Evolutionary conservation across 202 grass and related monocot species (phyloP).

Genomic region (Zoysia matrella): DNA sequence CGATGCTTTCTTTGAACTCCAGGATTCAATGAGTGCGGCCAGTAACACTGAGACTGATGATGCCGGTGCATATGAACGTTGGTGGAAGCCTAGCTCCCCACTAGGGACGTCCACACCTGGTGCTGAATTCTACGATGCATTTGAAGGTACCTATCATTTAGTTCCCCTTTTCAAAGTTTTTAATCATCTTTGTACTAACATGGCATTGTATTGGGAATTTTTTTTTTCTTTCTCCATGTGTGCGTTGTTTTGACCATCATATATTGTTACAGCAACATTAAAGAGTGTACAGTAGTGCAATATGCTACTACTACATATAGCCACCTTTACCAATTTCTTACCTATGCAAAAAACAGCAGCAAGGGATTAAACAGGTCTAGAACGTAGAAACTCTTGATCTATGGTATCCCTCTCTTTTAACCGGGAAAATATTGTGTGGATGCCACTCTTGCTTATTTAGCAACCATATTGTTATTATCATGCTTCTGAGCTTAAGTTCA

Average conservation of each 20-base stretch:
- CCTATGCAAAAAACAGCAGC: neutral
- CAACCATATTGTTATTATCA: neutral
- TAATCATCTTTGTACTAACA: neutral
- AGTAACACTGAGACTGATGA: conserved; percentile 70
- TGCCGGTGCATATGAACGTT: conserved; percentile 44
- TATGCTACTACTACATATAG: neutral
- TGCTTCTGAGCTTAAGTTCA: conserved; percentile 16
- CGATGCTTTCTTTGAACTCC: conserved; percentile 74
- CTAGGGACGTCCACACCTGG: conserved; percentile 50
- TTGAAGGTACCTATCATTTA: conserved; percentile 71
- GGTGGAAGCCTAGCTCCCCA: conserved; percentile 60
- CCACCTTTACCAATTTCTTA: neutral
- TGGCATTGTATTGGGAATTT: conserved; percentile 5
- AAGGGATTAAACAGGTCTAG: neutral
- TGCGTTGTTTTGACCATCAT: conserved; percentile 8
- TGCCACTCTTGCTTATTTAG: neutral
- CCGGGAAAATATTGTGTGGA: neutral
- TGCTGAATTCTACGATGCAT: conserved; percentile 86
- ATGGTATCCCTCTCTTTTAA: neutral
- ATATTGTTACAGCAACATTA: neutral
- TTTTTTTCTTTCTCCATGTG: neutral
- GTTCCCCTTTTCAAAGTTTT: neutral
- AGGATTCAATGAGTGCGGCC: conserved; percentile 61
- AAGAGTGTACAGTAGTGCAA: conserved; percentile 10
- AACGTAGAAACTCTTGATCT: too few species aligned